Evolutionary conservation across 2,329 filamentous ascomycete species (phyloP), one percentile per base, ranked within the genome.

Genomic region (Coniochaeta sp.): DNA sequence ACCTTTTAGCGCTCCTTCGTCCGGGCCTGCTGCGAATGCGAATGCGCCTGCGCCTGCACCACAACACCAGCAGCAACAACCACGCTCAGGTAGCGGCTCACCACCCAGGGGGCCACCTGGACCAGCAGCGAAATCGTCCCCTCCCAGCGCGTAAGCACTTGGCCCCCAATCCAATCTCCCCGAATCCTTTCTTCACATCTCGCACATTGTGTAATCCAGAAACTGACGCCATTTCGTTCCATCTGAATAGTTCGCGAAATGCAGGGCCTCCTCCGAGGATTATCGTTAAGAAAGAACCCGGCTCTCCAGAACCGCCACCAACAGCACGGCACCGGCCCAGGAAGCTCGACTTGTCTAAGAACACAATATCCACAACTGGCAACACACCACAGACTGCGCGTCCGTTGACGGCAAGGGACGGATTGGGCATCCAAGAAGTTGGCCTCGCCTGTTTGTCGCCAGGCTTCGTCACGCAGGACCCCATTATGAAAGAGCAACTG

Each of bases 221-320:
- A 42, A 54, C 55, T 52, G 53, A 60, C 53, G 53, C 58, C 63
- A 45, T 16, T 24, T 50, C 54, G 63, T 53, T 61, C 53, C 49
- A 55, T 52, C 52, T 51, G 33, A 48, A 56, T 60, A 76, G 76
- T 59, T 66, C 76, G 69, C 77, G 76, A 71, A 76, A 70, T 75
- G 78, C 66, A 70, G 72, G 67, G 67, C 76, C 71, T 45, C 68
- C 71, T 26, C 88, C 89, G 35, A 91, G 89, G 72, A 95, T 96
- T 56, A 80, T 95, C 57, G 91, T 99, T 54, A 97, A 97, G 77
- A 96, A 96, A 71, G 94, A 99, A 69, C 91, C 91, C 30, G 82
- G 87, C 38, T 96, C 92, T 46, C 92, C 92, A 51, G 87, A 87
- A 57, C 82, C 24, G 24, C 45, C 94, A 63, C 77, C 83, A 50